Percentiles rank a stretch among this genome's conserved stretches.
Conservation (phyloP, 2,329 filamentous ascomycete genomes). For the Ophiostoma novo-ulmi region DNA sequence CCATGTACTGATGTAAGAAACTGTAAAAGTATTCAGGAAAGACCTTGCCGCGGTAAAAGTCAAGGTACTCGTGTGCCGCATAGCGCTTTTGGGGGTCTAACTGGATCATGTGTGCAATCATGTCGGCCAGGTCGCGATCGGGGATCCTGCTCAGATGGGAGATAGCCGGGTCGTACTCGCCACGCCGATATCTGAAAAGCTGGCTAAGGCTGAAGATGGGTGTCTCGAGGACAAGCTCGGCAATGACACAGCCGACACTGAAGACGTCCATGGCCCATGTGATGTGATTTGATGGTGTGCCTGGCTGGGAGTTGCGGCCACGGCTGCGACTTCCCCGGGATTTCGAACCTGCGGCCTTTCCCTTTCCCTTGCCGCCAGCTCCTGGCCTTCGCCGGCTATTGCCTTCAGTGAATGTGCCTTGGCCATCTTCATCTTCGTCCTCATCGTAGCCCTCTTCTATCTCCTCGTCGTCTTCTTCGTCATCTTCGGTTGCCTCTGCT, state of each 20-base stretch:
- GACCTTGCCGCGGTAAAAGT: constrained; percentile 85
- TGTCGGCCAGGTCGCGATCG: constrained; percentile 77
- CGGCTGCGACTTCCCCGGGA: constrained; percentile 7
- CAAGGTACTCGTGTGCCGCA: constrained; percentile 87
- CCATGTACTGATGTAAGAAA: constrained; percentile 97
- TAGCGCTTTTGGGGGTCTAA: constrained; percentile 87
- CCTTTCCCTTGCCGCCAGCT: background rate
- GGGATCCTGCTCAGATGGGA: constrained; percentile 80
- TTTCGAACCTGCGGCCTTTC: background rate
- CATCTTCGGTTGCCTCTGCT: constrained; percentile 17
- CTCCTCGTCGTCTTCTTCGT: constrained; percentile 37
- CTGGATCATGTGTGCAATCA: constrained; percentile 95
- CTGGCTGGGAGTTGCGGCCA: background rate
- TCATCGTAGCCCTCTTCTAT: constrained; percentile 46
- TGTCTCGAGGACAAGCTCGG: constrained; percentile 88
- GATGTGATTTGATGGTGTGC: constrained; percentile 33
- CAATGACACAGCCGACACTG: constrained; percentile 93
- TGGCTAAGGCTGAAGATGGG: constrained; percentile 98
- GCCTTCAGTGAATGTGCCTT: background rate
- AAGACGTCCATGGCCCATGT: constrained; percentile 99
- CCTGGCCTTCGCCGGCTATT: background rate
- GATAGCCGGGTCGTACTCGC: constrained; percentile 83
- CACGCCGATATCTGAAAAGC: constrained; percentile 86
- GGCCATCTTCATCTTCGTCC: constrained; percentile 14
- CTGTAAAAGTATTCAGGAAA: constrained; percentile 97